These are phyloP conservation scores for Quercus glauca DNA, from an alignment of 306 rosid species.

Conservation along the genomic window DNA sequence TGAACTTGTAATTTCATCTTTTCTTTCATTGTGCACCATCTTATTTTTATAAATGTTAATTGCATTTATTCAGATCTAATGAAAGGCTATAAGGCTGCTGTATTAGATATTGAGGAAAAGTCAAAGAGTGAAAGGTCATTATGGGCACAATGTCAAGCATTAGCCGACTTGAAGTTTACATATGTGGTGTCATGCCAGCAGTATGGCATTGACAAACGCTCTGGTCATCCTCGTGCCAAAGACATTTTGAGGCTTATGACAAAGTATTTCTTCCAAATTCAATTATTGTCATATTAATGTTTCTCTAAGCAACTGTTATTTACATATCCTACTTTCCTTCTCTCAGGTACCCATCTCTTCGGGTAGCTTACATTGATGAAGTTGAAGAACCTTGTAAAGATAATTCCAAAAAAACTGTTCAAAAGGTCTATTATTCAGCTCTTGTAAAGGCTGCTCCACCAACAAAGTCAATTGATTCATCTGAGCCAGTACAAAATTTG, in stretches of 20 bases:
- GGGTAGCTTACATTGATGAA: slow-evolving; percentile 93
- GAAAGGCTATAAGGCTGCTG: slow-evolving; percentile 96
- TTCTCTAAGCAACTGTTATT: slow-evolving; percentile 13
- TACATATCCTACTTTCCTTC: slow-evolving; percentile 16
- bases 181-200: slow-evolving; percentile 92
- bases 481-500: slow-evolving; percentile 66
- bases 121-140: slow-evolving; percentile 57
- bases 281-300: slow-evolving; percentile 17
- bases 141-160: slow-evolving; percentile 80
- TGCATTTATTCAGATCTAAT: slow-evolving; percentile 50
- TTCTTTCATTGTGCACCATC: background rate
- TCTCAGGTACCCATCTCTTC: slow-evolving; percentile 87
- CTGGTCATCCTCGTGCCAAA: slow-evolving; percentile 71
- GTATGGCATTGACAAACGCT: slow-evolving; percentile 84
- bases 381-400: slow-evolving; percentile 74
- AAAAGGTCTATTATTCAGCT: slow-evolving; percentile 82
- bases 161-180: slow-evolving; percentile 88
- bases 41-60: slow-evolving; percentile 21
- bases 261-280: slow-evolving; percentile 42
- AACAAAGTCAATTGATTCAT: slow-evolving; percentile 67
- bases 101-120: slow-evolving; percentile 46
- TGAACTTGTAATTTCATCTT: background rate
- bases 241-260: slow-evolving; percentile 91
- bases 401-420: slow-evolving; percentile 50
- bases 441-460: slow-evolving; percentile 86